A percentile compares a stretch with the other conserved stretches of the same genome.
Evolutionary conservation across 129 eudicot species (phyloP).

Genomic region (Centrapalus pauciflorus): DNA sequence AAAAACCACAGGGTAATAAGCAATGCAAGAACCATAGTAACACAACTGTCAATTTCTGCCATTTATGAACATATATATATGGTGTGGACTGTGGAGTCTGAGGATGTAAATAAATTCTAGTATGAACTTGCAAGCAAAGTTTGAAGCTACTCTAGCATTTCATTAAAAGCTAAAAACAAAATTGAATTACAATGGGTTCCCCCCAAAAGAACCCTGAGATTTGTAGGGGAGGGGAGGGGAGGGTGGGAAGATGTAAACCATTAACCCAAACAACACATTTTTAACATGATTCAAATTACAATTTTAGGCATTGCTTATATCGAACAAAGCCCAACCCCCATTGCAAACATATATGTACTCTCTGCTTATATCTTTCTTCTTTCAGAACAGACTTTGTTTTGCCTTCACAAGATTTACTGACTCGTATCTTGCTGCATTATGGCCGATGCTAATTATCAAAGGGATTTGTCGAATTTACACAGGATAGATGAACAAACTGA

Average conservation of each 20-base stretch:
- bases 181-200: slow-evolving; percentile 13
- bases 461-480: slow-evolving; percentile 23
- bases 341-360: slow-evolving; percentile 13
- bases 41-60: not conserved
- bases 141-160: slow-evolving; percentile 1
- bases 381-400: no score
- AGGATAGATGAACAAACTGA: slow-evolving; percentile 15
- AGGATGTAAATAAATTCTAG: not conserved
- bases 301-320: not conserved
- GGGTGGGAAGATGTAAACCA: not conserved
- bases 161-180: slow-evolving; percentile 18
- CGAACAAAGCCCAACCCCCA: not conserved
- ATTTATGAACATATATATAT: no score
- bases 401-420: slow-evolving; percentile 2
- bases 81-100: no score
- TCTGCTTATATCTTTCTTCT: not conserved
- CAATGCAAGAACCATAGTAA: not conserved
- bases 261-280: not conserved
- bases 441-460: slow-evolving; percentile 1
- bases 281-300: slow-evolving; percentile 19
- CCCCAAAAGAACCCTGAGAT: slow-evolving; percentile 5
- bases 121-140: not conserved
- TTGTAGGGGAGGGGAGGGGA: no score
- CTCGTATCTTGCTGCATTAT: not conserved
- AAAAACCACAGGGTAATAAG: not conserved